phyloP scores from a whole-genome alignment of 495 filamentous ascomycete species.

The Podospora anserina region DNA sequence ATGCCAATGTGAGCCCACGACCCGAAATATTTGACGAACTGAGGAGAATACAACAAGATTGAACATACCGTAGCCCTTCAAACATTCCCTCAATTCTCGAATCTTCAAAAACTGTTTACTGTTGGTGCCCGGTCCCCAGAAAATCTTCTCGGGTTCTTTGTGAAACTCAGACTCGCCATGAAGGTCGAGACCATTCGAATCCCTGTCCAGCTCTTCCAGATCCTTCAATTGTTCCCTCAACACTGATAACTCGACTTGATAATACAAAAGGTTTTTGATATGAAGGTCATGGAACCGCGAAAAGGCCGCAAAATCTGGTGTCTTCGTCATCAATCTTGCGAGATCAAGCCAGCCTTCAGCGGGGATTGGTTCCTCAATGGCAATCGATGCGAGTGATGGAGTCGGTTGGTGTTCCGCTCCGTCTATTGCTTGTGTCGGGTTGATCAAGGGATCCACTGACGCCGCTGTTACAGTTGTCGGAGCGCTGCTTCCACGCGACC shows the following conservation, averaged over 20 bases:
- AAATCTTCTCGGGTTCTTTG: neutral
- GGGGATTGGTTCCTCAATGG: neutral
- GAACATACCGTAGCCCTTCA: neutral
- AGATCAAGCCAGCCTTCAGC: constrained; percentile 29
- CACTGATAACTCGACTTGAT: constrained; percentile 23
- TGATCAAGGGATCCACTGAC: neutral
- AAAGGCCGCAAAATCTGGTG: constrained; percentile 27
- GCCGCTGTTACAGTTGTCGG: neutral
- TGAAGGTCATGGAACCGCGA: constrained; percentile 29
- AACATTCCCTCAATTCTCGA: neutral
- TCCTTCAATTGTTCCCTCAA: constrained; percentile 12
- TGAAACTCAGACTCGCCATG: neutral
- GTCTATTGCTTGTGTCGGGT: neutral
- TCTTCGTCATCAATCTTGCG: constrained; percentile 24
- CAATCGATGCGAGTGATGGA: neutral
- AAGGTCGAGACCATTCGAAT: neutral
- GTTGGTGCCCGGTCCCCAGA: no score
- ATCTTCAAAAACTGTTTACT: neutral
- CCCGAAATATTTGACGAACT: neutral
- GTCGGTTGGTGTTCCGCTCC: neutral
- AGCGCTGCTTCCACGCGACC: neutral
- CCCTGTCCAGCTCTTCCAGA: constrained; percentile 1
- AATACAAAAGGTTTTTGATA: constrained; percentile 35
- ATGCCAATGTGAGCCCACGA: neutral
- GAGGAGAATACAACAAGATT: no score